These are phyloP conservation scores for Orbilia blumenaviensis DNA, from an alignment of 2,329 filamentous ascomycete genomes.

Conservation along the genomic window DNA sequence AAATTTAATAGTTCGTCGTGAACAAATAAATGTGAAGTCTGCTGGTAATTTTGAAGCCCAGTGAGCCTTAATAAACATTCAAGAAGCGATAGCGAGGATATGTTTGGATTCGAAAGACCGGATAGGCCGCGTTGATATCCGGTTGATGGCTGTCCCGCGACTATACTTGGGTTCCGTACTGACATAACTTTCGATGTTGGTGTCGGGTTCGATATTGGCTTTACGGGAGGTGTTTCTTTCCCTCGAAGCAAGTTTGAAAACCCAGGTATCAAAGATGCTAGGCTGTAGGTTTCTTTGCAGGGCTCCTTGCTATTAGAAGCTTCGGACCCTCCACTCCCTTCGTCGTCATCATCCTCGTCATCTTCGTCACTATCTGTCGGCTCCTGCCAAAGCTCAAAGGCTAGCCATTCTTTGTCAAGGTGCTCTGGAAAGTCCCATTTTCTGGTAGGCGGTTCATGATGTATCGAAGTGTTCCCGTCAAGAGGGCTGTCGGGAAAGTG, in stretches of 20 bases:
- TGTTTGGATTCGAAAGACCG: conserved; percentile 64
- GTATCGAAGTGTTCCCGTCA: conserved; percentile 54
- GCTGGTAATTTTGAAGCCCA: conserved; percentile 89
- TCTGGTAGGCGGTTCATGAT: conserved; percentile 58
- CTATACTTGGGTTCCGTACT: conserved; percentile 32
- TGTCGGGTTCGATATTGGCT: no score
- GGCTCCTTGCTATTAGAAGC: conserved; percentile 16
- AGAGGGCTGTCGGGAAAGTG: conserved; percentile 62
- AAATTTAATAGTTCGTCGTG: conserved; percentile 89
- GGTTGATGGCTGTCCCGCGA: conserved; percentile 65
- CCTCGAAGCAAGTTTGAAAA: conserved; percentile 36
- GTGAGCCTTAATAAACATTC: conserved; percentile 88
- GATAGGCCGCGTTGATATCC: conserved; percentile 67
- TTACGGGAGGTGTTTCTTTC: conserved; percentile 45
- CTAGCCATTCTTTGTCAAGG: conserved; percentile 89
- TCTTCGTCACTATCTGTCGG: conserved; percentile 66
- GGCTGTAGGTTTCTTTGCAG: conserved; percentile 20
- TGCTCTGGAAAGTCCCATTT: conserved; percentile 74
- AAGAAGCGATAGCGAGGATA: conserved; percentile 77
- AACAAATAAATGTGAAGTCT: conserved; percentile 86
- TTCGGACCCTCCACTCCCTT: conserved; percentile 60
- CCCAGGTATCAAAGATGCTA: conserved; percentile 43
- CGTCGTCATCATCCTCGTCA: conserved; percentile 61
- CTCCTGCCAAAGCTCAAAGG: conserved; percentile 82
- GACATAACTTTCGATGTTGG: conserved; percentile 37